Evolutionary conservation across 1,284 basidiomycete species (phyloP).

Genomic region (Naganishia albida): DNA sequence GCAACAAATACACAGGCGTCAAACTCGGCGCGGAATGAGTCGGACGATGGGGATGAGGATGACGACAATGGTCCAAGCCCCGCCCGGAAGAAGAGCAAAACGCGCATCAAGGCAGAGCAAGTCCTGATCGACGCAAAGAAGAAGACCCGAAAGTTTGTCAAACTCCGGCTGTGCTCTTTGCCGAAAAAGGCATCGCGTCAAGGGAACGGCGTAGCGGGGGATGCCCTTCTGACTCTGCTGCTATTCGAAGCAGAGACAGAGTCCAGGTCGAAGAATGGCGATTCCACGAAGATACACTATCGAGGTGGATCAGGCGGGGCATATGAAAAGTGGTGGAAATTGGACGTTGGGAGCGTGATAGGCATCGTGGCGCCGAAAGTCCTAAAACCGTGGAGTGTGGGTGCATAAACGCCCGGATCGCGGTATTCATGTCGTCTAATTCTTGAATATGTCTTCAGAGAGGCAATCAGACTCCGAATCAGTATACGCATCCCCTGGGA

Average conservation of each 20-base stretch:
- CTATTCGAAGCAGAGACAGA: conserved; percentile 81
- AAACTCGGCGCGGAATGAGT: conserved; percentile 20
- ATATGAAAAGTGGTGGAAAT: conserved; percentile 77
- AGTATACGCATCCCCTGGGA: conserved; percentile 76
- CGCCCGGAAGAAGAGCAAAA: conserved; percentile 34
- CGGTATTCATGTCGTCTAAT: not conserved
- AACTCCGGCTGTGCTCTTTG: conserved; percentile 67
- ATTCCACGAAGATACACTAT: conserved; percentile 62
- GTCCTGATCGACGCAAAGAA: conserved; percentile 32
- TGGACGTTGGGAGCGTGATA: conserved; percentile 84
- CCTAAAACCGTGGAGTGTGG: conserved; percentile 77
- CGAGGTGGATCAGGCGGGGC: conserved; percentile 87
- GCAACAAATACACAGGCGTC: conserved; percentile 13
- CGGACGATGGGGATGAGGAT: conserved; percentile 37
- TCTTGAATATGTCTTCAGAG: not conserved
- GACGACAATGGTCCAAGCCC: conserved; percentile 32
- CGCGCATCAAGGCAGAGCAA: conserved; percentile 29
- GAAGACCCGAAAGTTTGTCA: conserved; percentile 68
- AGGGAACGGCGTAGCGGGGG: conserved; percentile 63
- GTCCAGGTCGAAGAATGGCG: conserved; percentile 48
- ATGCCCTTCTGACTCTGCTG: conserved; percentile 77
- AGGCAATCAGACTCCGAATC: conserved; percentile 60
- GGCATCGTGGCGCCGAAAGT: conserved; percentile 86
- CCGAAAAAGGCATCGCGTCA: conserved; percentile 56
- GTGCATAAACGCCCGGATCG: too few relatives aligned